Base-by-base conservation (phyloP, 2,329 filamentous ascomycete species). In the Thielaviopsis ethacetica region DNA sequence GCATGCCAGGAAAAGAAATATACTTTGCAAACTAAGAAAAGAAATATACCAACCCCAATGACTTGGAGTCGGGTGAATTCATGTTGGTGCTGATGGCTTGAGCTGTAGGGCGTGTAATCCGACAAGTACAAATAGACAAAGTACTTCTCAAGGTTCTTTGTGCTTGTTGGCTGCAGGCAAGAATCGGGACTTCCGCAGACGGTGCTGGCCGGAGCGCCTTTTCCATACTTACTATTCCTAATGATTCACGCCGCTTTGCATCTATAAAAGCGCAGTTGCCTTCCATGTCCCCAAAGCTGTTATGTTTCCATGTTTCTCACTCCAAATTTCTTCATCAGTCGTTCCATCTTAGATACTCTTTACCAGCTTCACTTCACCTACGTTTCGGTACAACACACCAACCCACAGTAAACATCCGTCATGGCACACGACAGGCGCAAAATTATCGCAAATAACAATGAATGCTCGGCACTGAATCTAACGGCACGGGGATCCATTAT, bases 401-500 rank as follows among this genome's bases (percentile, higher is more conserved):
- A 30, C 19, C 30, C 24, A 30, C 30, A n/a, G 27, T 27, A 5
- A 22, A 6, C 24, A 53, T 10, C 13, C 17, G 41, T 49, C 50
- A 62, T 62, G 60, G 54, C 17, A 3, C 51, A 51, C 27, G 57
- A 56, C 15, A 59, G 54, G 5, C 50, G 52, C 41, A 62, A 62
- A 41, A 58, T 62, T 19, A 27, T 53, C 17, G 38, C 57, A n/a
- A 26, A 59, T 26, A 59, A 60, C 44, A 55, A 34, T 17, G 30
- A 44, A 12, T 17, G 49, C 15, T 62, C 58, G 15, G 54, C 56
- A 21, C 27, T 56, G 34, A 54, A 21, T 27, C 50, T 62, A 10
- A 62, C 59, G 5, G 26, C 60, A 19, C 50, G 26, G 24, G 54
- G 61, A 24, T 62, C 59, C 5, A 17, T 62, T 13, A 24, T 61